Base-by-base conservation (phyloP, 1,284 basidiomycete genomes). In the Rhizopogon hawkerae region DNA sequence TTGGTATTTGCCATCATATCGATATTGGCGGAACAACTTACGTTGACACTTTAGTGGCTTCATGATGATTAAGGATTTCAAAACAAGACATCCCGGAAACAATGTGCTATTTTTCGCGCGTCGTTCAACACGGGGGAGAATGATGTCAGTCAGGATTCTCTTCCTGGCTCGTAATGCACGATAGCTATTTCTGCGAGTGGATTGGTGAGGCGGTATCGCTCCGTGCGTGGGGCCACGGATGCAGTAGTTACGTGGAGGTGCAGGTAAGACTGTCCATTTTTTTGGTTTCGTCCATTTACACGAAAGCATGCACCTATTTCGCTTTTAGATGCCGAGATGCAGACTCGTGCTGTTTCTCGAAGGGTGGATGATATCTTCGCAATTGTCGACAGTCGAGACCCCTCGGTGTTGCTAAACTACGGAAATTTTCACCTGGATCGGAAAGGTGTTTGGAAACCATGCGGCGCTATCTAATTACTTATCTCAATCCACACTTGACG, bases 281-380 rank as follows among this genome's bases (percentile, higher is more conserved):
- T 29, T 49, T 58, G 16, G 46, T 53, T 10, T 39, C 37, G 36
- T 51, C 33, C 23, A 46, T 10, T 35, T 21, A 18, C 26, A 56
- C 54, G 46, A 51, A 56, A 23, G 21, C 21, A 23, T 23, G 21
- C 21, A 5, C 21, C 21, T 23, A 23, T 23, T 23, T 23, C 21
- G 21, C 21, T 23, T 23, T 23, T 23, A 23, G 50, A 49, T 34
- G 41, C 56, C 11, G 61, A 57, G 42, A 55, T 60, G 37, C 53
- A 35, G 57, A 59, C 46, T 57, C 56, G 35, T 57, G 55, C 54
- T 54, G 48, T n/a, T 49, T 53, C 5, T 52, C 51, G 55, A 38
- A 54, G 50, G 54, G 57, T 59, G 39, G 56, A 60, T 46, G 56
- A 52, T 37, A 49, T 49, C 21, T 51, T 57, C 16, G 50, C 47